Percentiles rank a stretch among this genome's conserved stretches.
phyloP scores from a whole-genome alignment of 176 grass and related monocot species.

The Echinochloa phyllopogon region DNA sequence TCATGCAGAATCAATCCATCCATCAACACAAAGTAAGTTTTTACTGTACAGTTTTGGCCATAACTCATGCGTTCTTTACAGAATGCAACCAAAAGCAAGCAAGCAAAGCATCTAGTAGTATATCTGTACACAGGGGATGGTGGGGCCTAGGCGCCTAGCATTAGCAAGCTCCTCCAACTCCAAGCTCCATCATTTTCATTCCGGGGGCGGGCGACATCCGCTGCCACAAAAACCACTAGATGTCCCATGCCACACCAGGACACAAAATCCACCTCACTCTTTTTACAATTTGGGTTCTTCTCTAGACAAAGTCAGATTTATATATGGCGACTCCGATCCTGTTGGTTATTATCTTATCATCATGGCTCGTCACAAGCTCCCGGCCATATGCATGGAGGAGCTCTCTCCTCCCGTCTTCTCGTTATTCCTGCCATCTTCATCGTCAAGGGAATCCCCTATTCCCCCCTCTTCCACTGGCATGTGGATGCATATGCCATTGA shows the following conservation, averaged over 20 bases:
- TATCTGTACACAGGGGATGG: neutral
- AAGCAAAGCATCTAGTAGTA: neutral
- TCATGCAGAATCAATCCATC: too few relatives aligned
- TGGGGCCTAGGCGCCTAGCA: neutral
- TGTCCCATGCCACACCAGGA: constrained; percentile 52
- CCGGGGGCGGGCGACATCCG: constrained; percentile 51
- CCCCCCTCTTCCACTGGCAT: constrained; percentile 57
- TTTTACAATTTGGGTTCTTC: constrained; percentile 58
- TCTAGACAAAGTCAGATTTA: constrained; percentile 48
- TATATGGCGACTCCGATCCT: constrained; percentile 11
- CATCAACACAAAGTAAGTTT: neutral
- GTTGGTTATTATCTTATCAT: constrained; percentile 9
- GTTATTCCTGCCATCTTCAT: constrained; percentile 47
- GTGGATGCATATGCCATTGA: constrained; percentile 63
- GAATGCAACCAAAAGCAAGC: neutral
- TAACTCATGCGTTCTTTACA: neutral
- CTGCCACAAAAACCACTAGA: constrained; percentile 52
- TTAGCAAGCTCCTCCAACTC: constrained; percentile 40
- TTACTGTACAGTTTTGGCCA: neutral
- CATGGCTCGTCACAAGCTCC: constrained; percentile 41
- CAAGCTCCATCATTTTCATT: constrained; percentile 3
- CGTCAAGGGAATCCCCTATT: constrained; percentile 36
- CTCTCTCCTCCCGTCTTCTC: constrained; percentile 45
- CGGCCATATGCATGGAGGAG: constrained; percentile 6
- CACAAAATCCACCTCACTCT: constrained; percentile 47